phyloP scores from a whole-genome alignment of 352 stramenopile genomes.

The Phytophthora sansomeana region DNA sequence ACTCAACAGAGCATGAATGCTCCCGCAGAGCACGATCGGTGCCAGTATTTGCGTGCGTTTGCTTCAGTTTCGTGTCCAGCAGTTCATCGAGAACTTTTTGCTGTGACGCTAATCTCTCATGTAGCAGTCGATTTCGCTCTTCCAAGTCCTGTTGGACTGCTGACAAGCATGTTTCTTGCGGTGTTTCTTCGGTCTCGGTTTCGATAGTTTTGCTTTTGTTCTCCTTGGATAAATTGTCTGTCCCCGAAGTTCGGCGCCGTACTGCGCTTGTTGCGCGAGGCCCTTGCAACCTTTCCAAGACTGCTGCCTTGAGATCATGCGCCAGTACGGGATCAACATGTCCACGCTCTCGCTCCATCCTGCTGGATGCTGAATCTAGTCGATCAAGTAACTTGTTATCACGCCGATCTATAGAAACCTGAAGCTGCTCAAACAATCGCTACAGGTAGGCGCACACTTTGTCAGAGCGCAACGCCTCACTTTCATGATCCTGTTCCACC shows the following conservation, averaged over 20 bases:
- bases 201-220: slow-evolving; percentile 15
- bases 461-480: slow-evolving; percentile 3
- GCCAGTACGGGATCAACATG: neutral
- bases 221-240: slow-evolving; percentile 4
- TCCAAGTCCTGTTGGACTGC: slow-evolving; percentile 22
- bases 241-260: slow-evolving; percentile 1
- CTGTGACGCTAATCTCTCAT: slow-evolving; percentile 42
- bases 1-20: neutral
- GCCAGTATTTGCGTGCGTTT: neutral
- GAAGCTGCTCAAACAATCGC: slow-evolving; percentile 46
- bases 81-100: slow-evolving; percentile 47
- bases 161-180: neutral
- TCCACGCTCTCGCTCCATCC: neutral
- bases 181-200: slow-evolving; percentile 15
- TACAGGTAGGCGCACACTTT: slow-evolving; percentile 8
- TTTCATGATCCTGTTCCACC: neutral
- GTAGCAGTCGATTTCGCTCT: slow-evolving; percentile 43
- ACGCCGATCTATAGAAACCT: slow-evolving; percentile 7
- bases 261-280: neutral
- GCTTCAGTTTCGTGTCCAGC: slow-evolving; percentile 37
- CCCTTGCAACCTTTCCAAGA: slow-evolving; percentile 29
- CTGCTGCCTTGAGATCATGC: slow-evolving; percentile 22
- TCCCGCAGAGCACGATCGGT: neutral
- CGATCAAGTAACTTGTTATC: neutral
- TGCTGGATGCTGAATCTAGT: neutral